Base-by-base conservation (phyloP, 345 rosid genomes). In the Brassica rapa region DNA sequence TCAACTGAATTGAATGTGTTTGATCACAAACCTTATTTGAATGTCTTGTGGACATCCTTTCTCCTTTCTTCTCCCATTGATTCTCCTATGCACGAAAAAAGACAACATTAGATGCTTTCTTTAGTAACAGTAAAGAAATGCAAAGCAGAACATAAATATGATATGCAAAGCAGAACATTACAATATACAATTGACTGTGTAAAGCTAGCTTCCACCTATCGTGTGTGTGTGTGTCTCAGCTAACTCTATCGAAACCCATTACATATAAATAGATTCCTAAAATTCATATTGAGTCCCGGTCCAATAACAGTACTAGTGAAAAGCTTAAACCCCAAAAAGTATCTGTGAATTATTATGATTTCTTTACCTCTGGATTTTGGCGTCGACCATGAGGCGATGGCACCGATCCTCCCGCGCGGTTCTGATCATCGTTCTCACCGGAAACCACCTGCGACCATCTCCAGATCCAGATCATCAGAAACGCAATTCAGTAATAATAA, bases 381-480 rank as follows among this genome's bases (percentile, higher is more conserved):
- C 63, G 76, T 5, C 76, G 75, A 63, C 14, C 70, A 5, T 73
- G 70, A 1, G 23, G 32, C 3, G 74, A 10, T 2, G 4, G 56
- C 6, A 63, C 56, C 15, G 82, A 74, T 53, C 75, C 79, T 41
- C 62, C 80, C 12, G 33, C 46, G 32, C 57, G 80, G 75, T 70
- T 57, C 63, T 75, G 80, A 65, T 70, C 80, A 0, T 80, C 76
- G 0, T 75, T 91, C 51, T 88, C 88, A 39, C 88, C 95, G 0
- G 93, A 87, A 70, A 90, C 96, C 77, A 93, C 96, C 98, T 93
- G 82, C 75, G 27, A 73, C 10, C 83, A 37, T 63, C 19, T 27
- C 15, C 55, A 69, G 63, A 46, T 21, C 37, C 53, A 46, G 23
- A 25, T 43, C 5, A 66, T 43, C 35, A 77, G 21, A 62, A 16